Evolutionary conservation across 2,329 filamentous ascomycete species (phyloP), one percentile per base, ranked within the genome.

Genomic region (Escovopsis sp.): DNA sequence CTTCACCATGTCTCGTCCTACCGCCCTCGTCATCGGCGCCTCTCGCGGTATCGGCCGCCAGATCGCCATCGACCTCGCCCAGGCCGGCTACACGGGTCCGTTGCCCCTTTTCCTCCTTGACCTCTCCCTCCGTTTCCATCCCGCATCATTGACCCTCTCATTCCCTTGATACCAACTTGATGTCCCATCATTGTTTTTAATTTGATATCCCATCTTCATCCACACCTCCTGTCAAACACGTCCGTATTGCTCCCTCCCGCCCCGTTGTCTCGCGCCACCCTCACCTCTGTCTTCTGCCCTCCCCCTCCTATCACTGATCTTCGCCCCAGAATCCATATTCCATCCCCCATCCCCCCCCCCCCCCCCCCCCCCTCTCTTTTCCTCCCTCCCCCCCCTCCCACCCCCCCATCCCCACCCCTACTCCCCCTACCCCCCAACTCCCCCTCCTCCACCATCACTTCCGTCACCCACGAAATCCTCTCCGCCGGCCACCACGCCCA

Each of bases 1-100:
- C 48, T 46, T 18, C 27, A 31, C 18, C 28, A 40, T 40, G 39
- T 25, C 36, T 16, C 32, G 6, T 17, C 27, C 64, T 41, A 79
- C 86, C 6, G 80, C 79, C 15, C 64, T 87, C 15, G 63, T 88
- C 4, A 67, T 87, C 15, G 82, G 82, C 27, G 81, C 79, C 2
- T 87, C 81, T 0, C 64, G 84, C 41, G 84, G 84, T 27, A 88
- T 92, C 43, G 84, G 84, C 31, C 66, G 82, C 28, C 83, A 90
- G 53, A 65, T 90, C 27, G 82, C 84, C 37, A 68, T 92, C 46
- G 79, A 85, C 50, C 63, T 92, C 3, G 79, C 82, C 7, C 72
- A 62, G 45, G 67, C 76, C 43, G 76, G 73, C 27, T 88, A 87
- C 50, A 62, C 68, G 36, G 79, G 83, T 83, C 58, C 32, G 49